Conservation (phyloP, 2,329 filamentous ascomycete genomes). For the Pleomassaria siparia region DNA sequence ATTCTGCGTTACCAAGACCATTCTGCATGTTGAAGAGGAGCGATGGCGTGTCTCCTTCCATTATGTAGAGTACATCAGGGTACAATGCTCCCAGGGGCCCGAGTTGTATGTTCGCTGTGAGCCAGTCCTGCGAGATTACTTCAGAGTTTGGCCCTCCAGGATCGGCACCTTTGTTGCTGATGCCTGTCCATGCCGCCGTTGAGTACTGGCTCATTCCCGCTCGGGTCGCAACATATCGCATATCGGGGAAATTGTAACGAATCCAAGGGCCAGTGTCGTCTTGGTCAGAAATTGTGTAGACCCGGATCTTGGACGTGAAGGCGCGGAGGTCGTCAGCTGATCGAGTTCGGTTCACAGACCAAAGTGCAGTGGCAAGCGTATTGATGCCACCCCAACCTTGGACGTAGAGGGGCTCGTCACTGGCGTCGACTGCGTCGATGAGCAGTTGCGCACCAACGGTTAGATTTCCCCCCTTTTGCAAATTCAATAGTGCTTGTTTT, state of each 20-base stretch:
- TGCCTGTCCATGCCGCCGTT: constrained; percentile 56
- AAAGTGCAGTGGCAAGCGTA: constrained; percentile 50
- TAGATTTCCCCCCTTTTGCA: constrained; percentile 30
- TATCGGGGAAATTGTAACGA: constrained; percentile 50
- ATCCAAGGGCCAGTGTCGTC: constrained; percentile 58
- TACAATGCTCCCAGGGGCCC: constrained; percentile 42
- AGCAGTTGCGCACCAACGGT: constrained; percentile 48
- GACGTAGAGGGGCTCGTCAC: constrained; percentile 49
- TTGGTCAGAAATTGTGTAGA: constrained; percentile 55
- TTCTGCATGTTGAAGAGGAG: constrained; percentile 49
- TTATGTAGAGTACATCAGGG: constrained; percentile 50
- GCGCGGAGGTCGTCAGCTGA: constrained; percentile 6
- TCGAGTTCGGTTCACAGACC: constrained; percentile 29
- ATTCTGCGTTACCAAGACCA: constrained; percentile 46
- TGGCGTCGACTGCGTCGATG: constrained; percentile 37
- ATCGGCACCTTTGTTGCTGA: constrained; percentile 46
- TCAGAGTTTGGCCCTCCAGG: constrained; percentile 48
- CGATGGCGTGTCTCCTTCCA: constrained; percentile 53
- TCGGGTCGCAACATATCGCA: constrained; percentile 56
- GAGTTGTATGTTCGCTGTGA: constrained; percentile 53
- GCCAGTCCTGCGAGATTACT: constrained; percentile 52
- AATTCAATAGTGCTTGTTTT: constrained; percentile 26
- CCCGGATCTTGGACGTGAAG: constrained; percentile 31
- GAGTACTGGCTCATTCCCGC: constrained; percentile 57
- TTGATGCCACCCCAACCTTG: constrained; percentile 54